A percentile compares a stretch with the other conserved stretches of the same genome.
phyloP scores from a whole-genome alignment of 306 rosid species.

The Castanopsis chinensis region DNA sequence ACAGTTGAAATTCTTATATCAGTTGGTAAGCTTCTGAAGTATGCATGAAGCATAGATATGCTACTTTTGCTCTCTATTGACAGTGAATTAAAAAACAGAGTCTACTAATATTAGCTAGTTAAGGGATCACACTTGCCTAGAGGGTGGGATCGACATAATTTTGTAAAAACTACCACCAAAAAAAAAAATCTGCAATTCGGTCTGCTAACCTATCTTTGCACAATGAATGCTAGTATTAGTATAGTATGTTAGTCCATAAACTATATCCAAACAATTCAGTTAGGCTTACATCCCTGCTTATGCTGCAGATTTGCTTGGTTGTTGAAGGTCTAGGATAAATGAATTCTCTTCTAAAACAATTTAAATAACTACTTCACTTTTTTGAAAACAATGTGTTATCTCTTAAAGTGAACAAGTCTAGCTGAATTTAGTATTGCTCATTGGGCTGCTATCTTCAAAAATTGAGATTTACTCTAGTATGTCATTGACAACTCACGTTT shows the following conservation, averaged over 20 bases:
- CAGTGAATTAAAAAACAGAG: neutral
- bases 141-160: neutral
- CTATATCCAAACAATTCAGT: neutral
- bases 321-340: neutral
- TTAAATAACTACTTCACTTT: no score
- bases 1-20: conserved; percentile 69
- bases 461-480: neutral
- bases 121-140: neutral
- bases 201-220: neutral
- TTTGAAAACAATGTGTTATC: neutral
- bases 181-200: neutral
- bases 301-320: neutral
- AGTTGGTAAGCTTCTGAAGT: conserved; percentile 54
- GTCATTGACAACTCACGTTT: neutral
- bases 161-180: neutral
- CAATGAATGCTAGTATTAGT: neutral
- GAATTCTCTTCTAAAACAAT: neutral
- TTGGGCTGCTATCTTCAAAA: neutral
- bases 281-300: neutral
- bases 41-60: neutral
- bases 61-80: neutral
- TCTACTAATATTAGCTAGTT: neutral
- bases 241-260: neutral
- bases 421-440: neutral
- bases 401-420: neutral